These are phyloP conservation scores for Apiospora aurea DNA, from an alignment of 2,329 filamentous ascomycete genomes.

Conservation along the genomic window DNA sequence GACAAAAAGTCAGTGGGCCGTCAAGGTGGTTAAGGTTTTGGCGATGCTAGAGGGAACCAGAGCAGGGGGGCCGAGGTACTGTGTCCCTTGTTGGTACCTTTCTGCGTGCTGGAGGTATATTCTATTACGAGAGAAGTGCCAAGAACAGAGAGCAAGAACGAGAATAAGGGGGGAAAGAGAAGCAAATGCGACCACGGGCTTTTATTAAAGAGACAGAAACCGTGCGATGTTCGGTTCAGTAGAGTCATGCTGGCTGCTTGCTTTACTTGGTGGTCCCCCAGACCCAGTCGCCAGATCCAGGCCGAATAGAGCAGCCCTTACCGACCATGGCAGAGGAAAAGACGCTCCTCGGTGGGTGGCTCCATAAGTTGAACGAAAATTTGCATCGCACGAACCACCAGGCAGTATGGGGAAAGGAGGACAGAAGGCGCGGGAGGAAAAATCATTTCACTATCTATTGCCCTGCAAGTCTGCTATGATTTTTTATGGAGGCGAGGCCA, in stretches of 20 bases:
- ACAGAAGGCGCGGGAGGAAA: background rate
- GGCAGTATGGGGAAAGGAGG: conserved; percentile 12
- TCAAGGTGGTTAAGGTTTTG: conserved; percentile 17
- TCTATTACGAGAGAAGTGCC: conserved; percentile 15
- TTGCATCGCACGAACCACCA: conserved; percentile 18
- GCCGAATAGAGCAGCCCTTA: conserved; percentile 20
- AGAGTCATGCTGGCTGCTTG: conserved; percentile 2
- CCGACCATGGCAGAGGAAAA: conserved; percentile 2
- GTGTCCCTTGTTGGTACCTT: conserved; percentile 18
- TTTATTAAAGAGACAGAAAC: conserved; percentile 14
- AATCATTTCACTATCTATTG: background rate
- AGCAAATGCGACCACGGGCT: conserved; percentile 17
- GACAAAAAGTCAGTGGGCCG: conserved; percentile 10
- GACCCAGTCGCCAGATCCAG: conserved; percentile 20
- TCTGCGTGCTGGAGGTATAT: background rate
- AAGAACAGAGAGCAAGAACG: conserved; percentile 6
- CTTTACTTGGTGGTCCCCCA: conserved; percentile 8
- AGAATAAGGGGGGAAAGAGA: conserved; percentile 20
- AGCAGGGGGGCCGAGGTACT: conserved; percentile 7
- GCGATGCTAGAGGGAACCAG: conserved; percentile 9
- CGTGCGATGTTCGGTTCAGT: conserved; percentile 13
- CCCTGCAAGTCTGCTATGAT: background rate
- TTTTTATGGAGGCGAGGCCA: conserved; percentile 16
- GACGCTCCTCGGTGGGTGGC: conserved; percentile 1
- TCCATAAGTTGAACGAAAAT: conserved; percentile 18